Conservation (phyloP, 139 green algal genomes). For the Tetraselmis striata region DNA sequence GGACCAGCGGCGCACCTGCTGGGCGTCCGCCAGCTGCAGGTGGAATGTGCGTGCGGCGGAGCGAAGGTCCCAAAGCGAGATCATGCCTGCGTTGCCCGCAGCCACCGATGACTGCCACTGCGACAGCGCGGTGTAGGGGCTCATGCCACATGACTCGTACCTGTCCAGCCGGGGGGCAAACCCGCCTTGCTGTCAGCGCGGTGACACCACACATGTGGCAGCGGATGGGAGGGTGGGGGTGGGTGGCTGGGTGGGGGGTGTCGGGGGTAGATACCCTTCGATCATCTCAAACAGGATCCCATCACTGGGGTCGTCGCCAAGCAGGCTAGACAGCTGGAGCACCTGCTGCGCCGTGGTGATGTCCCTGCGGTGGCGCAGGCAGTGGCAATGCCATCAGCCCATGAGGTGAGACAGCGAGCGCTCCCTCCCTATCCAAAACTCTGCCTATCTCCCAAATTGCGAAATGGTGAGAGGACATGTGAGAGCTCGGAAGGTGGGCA, state of each 20-base stretch:
- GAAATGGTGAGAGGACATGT: too few species aligned
- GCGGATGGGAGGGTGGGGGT: conserved; percentile 14
- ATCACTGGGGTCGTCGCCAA: background rate
- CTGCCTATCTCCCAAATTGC: too few species aligned
- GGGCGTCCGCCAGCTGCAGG: background rate
- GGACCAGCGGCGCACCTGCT: background rate
- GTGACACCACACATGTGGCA: conserved; percentile 25
- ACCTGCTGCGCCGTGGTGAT: conserved; percentile 24
- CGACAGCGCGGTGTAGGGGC: background rate
- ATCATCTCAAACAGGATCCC: background rate
- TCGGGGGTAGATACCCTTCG: background rate
- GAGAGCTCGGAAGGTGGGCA: too few species aligned
- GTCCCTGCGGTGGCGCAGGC: too few species aligned
- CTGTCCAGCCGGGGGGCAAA: too few species aligned
- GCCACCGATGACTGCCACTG: background rate
- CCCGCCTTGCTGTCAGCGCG: conserved; percentile 32
- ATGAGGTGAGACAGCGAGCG: too few species aligned
- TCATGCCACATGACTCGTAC: background rate
- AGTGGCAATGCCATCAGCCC: too few species aligned
- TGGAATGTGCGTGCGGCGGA: background rate
- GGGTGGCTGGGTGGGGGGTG: background rate
- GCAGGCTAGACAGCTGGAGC: conserved; percentile 12
- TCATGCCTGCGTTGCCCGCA: background rate
- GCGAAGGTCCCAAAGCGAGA: background rate
- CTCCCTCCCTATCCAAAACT: too few species aligned